phyloP scores from a whole-genome alignment of 371 early-diverging fungal genomes.

The Mortierella sp. region DNA sequence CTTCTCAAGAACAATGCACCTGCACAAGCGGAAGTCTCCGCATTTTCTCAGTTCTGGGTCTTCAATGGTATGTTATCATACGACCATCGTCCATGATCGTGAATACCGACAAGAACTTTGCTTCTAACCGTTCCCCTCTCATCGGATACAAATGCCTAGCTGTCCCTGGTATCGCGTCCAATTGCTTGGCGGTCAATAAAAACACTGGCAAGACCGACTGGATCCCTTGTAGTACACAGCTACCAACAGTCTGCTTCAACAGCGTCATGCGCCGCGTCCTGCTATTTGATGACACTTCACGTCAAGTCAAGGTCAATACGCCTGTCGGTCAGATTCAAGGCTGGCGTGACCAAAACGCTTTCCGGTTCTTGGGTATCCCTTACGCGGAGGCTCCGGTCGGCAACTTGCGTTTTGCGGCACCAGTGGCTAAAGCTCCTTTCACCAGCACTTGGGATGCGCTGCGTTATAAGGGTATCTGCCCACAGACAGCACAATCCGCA shows the following conservation, averaged over 20 bases:
- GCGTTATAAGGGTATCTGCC: constrained; percentile 16
- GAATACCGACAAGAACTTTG: neutral
- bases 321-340: constrained; percentile 28
- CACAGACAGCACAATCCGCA: constrained; percentile 20
- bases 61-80: constrained; percentile 12
- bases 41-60: constrained; percentile 29
- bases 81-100: neutral
- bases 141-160: constrained; percentile 3
- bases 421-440: constrained; percentile 38
- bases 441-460: constrained; percentile 10
- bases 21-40: constrained; percentile 18
- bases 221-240: constrained; percentile 32
- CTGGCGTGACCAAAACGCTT: constrained; percentile 24
- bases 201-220: constrained; percentile 28
- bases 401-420: constrained; percentile 17
- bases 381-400: constrained; percentile 34
- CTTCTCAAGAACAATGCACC: constrained; percentile 21
- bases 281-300: constrained; percentile 22
- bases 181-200: constrained; percentile 42
- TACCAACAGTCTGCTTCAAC: constrained; percentile 40
- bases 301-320: constrained; percentile 31
- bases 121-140: constrained; percentile 6
- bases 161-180: constrained; percentile 22
- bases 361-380: constrained; percentile 34
- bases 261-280: constrained; percentile 25